These are phyloP conservation scores for Scheffersomyces insectosa DNA, from an alignment of 1,139 yeast genomes.

Conservation along the genomic window DNA sequence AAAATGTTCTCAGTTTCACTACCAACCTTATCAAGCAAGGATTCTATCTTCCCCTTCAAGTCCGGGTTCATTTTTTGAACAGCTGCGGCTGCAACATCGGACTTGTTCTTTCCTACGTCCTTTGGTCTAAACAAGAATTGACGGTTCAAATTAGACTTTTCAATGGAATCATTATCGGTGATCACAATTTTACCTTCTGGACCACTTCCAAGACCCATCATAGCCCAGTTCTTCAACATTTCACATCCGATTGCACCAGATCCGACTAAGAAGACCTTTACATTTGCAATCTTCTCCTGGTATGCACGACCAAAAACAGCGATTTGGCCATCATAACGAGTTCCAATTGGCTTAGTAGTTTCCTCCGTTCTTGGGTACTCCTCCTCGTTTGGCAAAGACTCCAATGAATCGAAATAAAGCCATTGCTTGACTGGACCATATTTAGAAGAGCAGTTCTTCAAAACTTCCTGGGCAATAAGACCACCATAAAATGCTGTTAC, in stretches of 20 bases:
- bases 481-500: slow-evolving; percentile 92
- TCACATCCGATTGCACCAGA: slow-evolving; percentile 99
- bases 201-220: slow-evolving; percentile 94
- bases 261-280: slow-evolving; percentile 88
- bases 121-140: slow-evolving; percentile 92
- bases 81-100: slow-evolving; percentile 88
- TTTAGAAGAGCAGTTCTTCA: slow-evolving; percentile 93
- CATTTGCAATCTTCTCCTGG: slow-evolving; percentile 71
- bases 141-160: slow-evolving; percentile 91
- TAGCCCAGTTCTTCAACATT: slow-evolving; percentile 97
- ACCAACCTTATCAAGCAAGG: slow-evolving; percentile 86
- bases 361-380: slow-evolving; percentile 64
- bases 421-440: slow-evolving; percentile 89
- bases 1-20: slow-evolving; percentile 87
- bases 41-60: slow-evolving; percentile 70
- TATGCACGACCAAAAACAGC: slow-evolving; percentile 88
- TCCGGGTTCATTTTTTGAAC: slow-evolving; percentile 85
- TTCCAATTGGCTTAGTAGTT: slow-evolving; percentile 69
- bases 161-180: slow-evolving; percentile 95
- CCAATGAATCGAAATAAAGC: slow-evolving; percentile 91
- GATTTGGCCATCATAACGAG: slow-evolving; percentile 90
- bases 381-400: slow-evolving; percentile 71
- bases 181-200: slow-evolving; percentile 80
- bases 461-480: slow-evolving; percentile 91
- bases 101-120: slow-evolving; percentile 90